phyloP scores from a whole-genome alignment of 2,329 filamentous ascomycete species.

The Sporothrix luriei region DNA sequence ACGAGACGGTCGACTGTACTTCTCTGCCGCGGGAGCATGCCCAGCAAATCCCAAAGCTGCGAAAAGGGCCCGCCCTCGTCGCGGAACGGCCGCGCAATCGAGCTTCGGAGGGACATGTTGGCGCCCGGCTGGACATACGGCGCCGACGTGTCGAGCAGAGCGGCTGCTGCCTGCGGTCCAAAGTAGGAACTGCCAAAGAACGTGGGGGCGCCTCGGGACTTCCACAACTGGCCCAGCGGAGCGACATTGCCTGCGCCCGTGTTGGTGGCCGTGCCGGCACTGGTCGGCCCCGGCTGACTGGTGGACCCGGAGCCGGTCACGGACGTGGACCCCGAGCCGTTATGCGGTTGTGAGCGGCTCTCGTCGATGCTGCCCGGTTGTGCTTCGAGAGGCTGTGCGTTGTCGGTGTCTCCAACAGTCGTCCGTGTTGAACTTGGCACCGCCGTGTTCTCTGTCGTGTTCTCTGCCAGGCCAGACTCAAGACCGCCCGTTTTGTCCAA shows the following conservation, averaged over 20 bases:
- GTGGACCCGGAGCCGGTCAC: neutral
- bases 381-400: neutral
- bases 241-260: conserved; percentile 1
- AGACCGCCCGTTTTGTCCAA: neutral
- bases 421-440: neutral
- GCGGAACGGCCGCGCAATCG: conserved; percentile 29
- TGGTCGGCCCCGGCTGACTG: neutral
- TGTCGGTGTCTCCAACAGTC: neutral
- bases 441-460: no score
- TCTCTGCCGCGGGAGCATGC: conserved; percentile 45
- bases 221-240: conserved; percentile 22
- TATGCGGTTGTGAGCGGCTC: neutral
- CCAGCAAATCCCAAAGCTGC: conserved; percentile 49
- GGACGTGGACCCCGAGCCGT: neutral
- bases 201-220: conserved; percentile 32
- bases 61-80: conserved; percentile 36
- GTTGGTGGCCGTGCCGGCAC: neutral
- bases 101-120: conserved; percentile 7
- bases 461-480: no score
- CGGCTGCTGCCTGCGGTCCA: conserved; percentile 36
- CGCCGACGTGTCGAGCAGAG: conserved; percentile 33
- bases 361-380: neutral
- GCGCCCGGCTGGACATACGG: conserved; percentile 34
- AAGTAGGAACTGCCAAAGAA: conserved; percentile 37
- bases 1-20: conserved; percentile 44